Base-by-base conservation (phyloP, 2,329 filamentous ascomycete species). In the Huntiella savannae region DNA sequence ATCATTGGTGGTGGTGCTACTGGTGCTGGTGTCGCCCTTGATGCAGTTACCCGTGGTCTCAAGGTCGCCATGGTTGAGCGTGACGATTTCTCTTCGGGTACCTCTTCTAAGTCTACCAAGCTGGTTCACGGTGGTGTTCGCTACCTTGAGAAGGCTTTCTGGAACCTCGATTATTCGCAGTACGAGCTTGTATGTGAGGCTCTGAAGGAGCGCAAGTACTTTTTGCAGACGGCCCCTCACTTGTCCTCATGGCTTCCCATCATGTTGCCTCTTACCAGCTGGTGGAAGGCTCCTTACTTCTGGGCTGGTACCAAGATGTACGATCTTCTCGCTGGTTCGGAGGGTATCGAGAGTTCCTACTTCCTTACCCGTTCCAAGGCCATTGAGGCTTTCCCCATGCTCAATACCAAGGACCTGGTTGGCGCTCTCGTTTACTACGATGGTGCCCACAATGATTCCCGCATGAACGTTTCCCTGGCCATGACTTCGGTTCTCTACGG, bases 401-500 rank as follows among this genome's bases (percentile, higher is more conserved):
- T 92, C 53, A 87, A 84, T 64, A 79, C 76, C 57, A 77, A 82
- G 37, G 76, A 80, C 53, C 66, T 92, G 11, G 73, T 86, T 39
- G 85, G 85, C 50, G 83, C 84, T 49, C 65, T 92, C 56, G 84
- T 92, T 17, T 93, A 93, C 67, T 92, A 92, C 59, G 84, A 93
- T 63, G 85, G 85, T 54, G 83, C 82, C 28, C 85, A 93, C 63
- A 93, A 93, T 57, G 85, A 93, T 61, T 91, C 84, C 15, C 75
- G 85, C 43, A 92, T 93, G 84, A 92, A 92, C 58, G 80, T 91
- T 22, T 87, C 82, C 6, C 69, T 92, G 48, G 84, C 82, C 15
- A 83, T 88, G 75, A 92, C 85, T 13, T 83, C 84, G 47, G 82
- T 84, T n/a, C 65, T 92, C 38, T 92, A 91, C 58, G 84, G 84